Percentiles rank a stretch among this genome's conserved stretches.
phyloP scores from a whole-genome alignment of 768 basidiomycete genomes.

The Pleurotus salmoneostramineus region DNA sequence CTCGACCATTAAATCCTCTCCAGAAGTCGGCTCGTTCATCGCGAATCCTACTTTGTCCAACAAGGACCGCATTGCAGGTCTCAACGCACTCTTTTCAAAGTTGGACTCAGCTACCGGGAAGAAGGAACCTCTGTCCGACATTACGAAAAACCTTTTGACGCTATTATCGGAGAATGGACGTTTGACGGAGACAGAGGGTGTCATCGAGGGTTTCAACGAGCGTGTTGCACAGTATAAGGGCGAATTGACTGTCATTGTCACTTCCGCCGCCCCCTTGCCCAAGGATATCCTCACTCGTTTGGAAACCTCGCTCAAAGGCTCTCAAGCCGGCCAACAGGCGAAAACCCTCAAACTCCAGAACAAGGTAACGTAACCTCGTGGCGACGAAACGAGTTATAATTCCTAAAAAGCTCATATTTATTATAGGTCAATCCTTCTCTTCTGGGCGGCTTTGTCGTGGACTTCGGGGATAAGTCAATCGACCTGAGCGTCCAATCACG shows the following conservation, averaged over 20 bases:
- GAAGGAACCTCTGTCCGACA: constrained; percentile 76
- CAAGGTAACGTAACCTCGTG: constrained; percentile 50
- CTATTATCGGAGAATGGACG: constrained; percentile 94
- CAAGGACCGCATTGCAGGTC: constrained; percentile 67
- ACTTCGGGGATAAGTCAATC: constrained; percentile 98
- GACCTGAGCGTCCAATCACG: constrained; percentile 93
- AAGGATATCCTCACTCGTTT: constrained; percentile 73
- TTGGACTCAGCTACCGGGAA: constrained; percentile 57
- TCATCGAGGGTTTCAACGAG: constrained; percentile 89
- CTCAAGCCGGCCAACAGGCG: constrained; percentile 79
- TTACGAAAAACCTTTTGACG: constrained; percentile 88
- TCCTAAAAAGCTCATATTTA: too few species aligned
- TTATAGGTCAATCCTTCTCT: constrained; percentile 85
- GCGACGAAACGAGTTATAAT: too few species aligned
- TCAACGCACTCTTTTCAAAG: constrained; percentile 63
- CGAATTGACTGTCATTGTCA: constrained; percentile 90
- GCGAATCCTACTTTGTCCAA: constrained; percentile 88
- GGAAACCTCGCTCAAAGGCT: constrained; percentile 83
- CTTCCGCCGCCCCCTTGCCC: constrained; percentile 78
- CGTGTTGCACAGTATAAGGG: constrained; percentile 88
- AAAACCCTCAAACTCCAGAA: constrained; percentile 89
- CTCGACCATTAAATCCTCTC: constrained; percentile 60
- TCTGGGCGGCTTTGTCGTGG: constrained; percentile 89
- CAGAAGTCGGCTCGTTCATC: constrained; percentile 70
- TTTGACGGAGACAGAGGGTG: constrained; percentile 76